Percentiles rank a stretch among this genome's conserved stretches.
These are phyloP conservation scores for Achaetomium macrosporum DNA, from an alignment of 2,329 filamentous ascomycete species.

Conservation along the genomic window DNA sequence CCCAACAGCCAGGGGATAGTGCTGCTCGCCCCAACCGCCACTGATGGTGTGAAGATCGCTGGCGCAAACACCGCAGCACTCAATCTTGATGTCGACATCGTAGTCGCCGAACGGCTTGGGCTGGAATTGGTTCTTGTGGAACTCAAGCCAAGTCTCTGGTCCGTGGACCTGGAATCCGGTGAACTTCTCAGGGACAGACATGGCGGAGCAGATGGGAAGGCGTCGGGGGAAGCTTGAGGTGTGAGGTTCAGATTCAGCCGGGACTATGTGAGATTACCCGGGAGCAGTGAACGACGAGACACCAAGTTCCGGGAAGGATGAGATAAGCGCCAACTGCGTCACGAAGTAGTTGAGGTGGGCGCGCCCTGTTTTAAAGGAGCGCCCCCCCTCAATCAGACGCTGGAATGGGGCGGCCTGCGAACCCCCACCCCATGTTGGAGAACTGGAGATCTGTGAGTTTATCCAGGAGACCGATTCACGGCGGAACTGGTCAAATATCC, in stretches of 20 bases:
- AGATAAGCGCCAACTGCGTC: not conserved
- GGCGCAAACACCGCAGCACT: conserved; percentile 71
- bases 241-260: no score
- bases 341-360: not conserved
- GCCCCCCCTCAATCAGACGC: not conserved
- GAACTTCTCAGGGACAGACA: conserved; percentile 55
- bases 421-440: not conserved
- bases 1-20: conserved; percentile 60
- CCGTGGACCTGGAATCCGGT: conserved; percentile 55
- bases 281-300: no score
- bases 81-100: conserved; percentile 83
- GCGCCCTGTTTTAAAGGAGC: conserved; percentile 4
- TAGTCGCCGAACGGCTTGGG: conserved; percentile 82
- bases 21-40: conserved; percentile 60
- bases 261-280: no score
- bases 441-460: conserved; percentile 12
- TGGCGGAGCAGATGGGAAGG: conserved; percentile 23
- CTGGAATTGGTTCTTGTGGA: conserved; percentile 68
- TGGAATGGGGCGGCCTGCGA: not conserved
- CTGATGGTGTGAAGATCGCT: conserved; percentile 66
- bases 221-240: no score
- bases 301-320: no score
- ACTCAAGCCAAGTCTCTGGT: conserved; percentile 50
- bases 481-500: conserved; percentile 4
- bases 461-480: conserved; percentile 9